Evolutionary conservation across 148 eudicot species (phyloP), one percentile per base, ranked within the genome.

Genomic region (Fallopia convolvulus): DNA sequence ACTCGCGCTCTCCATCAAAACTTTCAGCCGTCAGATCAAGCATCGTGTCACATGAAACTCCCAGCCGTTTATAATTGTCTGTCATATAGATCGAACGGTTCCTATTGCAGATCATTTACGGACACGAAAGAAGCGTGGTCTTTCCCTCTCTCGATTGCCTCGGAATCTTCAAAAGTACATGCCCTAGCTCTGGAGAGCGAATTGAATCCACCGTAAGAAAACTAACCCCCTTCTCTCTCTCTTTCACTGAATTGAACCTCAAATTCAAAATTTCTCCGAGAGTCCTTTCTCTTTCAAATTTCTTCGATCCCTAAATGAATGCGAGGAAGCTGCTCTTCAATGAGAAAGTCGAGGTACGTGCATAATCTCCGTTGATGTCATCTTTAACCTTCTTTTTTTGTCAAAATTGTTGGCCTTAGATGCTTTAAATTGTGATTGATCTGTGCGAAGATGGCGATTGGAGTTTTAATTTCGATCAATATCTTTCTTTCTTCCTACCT

Each of bases 321-420:
- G 70, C 70, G 47, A 76, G 70, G 78, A 76, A 76, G 60, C 30
- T 55, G n/a, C 77, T 75, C 23, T 33, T 75, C 58, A 49, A 52
- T 52, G 63, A 75, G 63, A 75, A 75, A 52, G 77, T 75, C 33
- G 77, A 75, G 77, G 77, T 75, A 48, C 42, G 77, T 52, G 10
- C 53, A 15, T 3, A 8, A 21, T 58, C 65, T 58, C 65, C 46
- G 20, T 68, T 39, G 44, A n/a, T 68, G 21, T 6, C 42, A 68
- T 14, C 10, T 18, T 15, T 36, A 14, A 33, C 72, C 46, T 68
- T 68, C 21, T 66, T 13, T 36, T 15, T 5, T 17, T 14, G 20
- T 58, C 26, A 21, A 8, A 39, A 33, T 14, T 68, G 17, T 0
- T 0, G 15, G 44, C 70, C 21, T 36, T 15, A 36, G 44, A 68